phyloP scores from a whole-genome alignment of 2,329 filamentous ascomycete species.

The Fusarium sp. region DNA sequence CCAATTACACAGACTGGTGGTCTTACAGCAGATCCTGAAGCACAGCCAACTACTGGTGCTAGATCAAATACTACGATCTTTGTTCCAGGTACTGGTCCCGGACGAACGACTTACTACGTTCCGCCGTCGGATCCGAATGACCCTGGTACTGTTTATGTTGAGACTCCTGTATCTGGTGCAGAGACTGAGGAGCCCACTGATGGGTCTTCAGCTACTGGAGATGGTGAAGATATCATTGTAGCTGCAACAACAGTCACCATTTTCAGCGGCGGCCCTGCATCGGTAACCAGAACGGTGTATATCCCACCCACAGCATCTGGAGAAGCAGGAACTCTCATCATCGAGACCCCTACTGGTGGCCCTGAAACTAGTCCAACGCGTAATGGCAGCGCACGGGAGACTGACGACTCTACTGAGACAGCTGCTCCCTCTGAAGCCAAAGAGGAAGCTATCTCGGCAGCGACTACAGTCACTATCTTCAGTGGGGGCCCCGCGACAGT shows the following conservation, averaged over 20 bases:
- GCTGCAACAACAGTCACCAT: not conserved
- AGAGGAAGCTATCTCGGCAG: not conserved
- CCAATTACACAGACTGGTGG: not conserved
- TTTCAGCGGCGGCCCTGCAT: not conserved
- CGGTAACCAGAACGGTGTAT: not conserved
- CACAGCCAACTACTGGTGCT: not conserved
- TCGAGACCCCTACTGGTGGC: not conserved
- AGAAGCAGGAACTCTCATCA: not conserved
- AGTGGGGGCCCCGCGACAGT: not conserved
- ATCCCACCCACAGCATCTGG: not conserved
- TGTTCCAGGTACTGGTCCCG: not conserved
- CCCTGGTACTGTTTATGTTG: constrained; percentile 3
- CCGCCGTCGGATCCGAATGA: not conserved
- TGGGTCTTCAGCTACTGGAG: not conserved
- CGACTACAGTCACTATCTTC: not conserved
- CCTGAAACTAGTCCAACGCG: not conserved
- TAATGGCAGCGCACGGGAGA: rapidly evolving
- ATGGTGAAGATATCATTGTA: not conserved
- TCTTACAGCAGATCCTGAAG: not conserved
- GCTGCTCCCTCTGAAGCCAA: not conserved
- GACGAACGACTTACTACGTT: not conserved
- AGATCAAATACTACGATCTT: not conserved
- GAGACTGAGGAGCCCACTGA: not conserved
- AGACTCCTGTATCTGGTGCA: not conserved
- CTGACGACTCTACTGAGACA: not conserved